Conservation (phyloP, 192 early-diverging fungal genomes). For the Linnemannia exigua region DNA sequence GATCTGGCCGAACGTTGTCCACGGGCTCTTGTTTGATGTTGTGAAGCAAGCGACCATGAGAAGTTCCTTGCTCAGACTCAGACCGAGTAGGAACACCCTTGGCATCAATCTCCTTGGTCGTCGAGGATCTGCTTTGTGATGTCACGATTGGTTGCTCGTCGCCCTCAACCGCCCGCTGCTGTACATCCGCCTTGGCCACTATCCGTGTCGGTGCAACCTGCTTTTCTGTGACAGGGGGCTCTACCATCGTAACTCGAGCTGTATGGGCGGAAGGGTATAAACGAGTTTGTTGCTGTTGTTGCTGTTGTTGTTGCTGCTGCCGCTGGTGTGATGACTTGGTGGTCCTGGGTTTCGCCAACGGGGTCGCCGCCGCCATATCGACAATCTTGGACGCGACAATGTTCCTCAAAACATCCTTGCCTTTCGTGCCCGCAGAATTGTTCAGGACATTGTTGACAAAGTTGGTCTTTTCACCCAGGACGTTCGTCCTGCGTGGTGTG, state of each 20-base stretch:
- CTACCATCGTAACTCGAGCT: not conserved
- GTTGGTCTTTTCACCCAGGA: slow-evolving; percentile 28
- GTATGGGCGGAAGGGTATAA: not conserved
- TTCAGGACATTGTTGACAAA: not conserved
- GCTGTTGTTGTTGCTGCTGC: not conserved
- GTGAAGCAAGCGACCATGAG: not conserved
- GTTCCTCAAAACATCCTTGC: slow-evolving; percentile 1
- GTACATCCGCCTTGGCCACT: not conserved
- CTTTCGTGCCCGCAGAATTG: not conserved
- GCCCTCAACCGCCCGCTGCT: not conserved
- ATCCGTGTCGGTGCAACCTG: too few relatives aligned
- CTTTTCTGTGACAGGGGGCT: not conserved
- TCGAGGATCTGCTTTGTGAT: not conserved
- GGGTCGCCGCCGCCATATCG: not conserved
- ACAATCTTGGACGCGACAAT: not conserved
- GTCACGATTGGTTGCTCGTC: not conserved
- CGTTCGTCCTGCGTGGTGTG: not conserved
- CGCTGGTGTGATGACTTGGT: not conserved
- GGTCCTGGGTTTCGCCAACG: not conserved
- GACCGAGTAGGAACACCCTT: not conserved
- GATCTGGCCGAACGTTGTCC: not conserved
- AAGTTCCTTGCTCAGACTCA: not conserved
- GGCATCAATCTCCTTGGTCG: not conserved
- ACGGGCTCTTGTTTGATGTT: not conserved
- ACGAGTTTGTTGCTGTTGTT: not conserved